phyloP scores from a whole-genome alignment of 2,329 filamentous ascomycete genomes.

The Leptographium procerum region DNA sequence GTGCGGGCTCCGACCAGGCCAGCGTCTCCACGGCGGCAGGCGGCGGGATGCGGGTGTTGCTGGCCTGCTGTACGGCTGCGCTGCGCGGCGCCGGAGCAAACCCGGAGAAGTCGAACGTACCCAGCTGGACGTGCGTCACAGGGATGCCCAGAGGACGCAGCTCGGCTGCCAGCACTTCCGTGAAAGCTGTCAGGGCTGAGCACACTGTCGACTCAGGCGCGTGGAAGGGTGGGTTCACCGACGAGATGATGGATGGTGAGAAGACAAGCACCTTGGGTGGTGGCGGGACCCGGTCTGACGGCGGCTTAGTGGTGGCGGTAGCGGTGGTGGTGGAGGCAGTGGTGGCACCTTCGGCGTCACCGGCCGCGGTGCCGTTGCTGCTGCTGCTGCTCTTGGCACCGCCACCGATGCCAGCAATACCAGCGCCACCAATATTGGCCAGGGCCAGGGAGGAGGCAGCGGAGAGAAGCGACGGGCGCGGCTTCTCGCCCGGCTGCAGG shows the following conservation, averaged over 20 bases:
- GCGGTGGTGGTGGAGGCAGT: constrained; percentile 19
- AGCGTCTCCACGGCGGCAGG: constrained; percentile 44
- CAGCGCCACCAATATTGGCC: constrained; percentile 2
- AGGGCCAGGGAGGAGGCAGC: constrained; percentile 4
- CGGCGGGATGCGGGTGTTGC: constrained; percentile 25
- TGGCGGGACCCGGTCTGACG: constrained; percentile 2
- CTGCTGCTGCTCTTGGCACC: constrained; percentile 11
- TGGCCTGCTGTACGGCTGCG: constrained; percentile 8
- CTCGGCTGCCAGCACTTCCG: constrained; percentile 68
- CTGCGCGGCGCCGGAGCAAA: constrained; percentile 37
- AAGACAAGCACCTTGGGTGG: constrained; percentile 62
- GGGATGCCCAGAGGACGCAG: constrained; percentile 63
- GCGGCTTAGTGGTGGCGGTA: background rate
- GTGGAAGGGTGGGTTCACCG: constrained; percentile 68
- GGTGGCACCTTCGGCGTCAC: constrained; percentile 7
- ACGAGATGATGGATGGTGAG: constrained; percentile 70
- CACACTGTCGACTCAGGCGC: constrained; percentile 79
- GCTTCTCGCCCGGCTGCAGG: constrained; percentile 22
- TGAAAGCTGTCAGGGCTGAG: constrained; percentile 77
- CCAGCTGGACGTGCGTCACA: constrained; percentile 80
- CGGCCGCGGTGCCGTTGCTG: constrained; percentile 26
- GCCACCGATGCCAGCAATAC: background rate
- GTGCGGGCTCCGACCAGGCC: constrained; percentile 51
- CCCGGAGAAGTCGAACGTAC: constrained; percentile 74
- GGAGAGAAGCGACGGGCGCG: constrained; percentile 6